These are phyloP conservation scores for Gaultheria prostrata DNA, from an alignment of 148 eudicot species.

Conservation along the genomic window DNA sequence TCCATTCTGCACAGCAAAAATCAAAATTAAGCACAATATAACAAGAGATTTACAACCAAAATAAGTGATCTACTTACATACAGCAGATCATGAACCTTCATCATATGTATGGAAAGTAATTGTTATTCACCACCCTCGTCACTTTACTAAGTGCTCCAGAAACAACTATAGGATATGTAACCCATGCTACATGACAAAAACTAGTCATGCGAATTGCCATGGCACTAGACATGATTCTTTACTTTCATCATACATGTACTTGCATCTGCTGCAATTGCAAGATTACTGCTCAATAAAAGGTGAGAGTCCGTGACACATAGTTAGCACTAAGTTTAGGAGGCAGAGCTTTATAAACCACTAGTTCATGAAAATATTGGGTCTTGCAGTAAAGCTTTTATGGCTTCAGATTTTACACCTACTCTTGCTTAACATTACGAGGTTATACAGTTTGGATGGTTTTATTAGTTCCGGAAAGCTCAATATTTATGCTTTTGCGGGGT, in stretches of 20 bases:
- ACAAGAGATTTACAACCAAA: neutral
- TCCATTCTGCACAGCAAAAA: conserved; percentile 48
- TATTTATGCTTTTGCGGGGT: neutral
- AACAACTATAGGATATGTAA: neutral
- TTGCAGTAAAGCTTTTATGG: neutral
- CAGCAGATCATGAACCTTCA: neutral
- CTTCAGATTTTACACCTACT: neutral
- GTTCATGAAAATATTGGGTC: neutral
- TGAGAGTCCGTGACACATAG: neutral
- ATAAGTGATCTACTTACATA: neutral
- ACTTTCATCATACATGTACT: neutral
- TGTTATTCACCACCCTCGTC: neutral
- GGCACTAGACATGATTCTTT: neutral
- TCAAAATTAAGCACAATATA: conserved; percentile 6
- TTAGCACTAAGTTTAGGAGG: neutral
- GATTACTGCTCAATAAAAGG: neutral
- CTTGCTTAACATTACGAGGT: neutral
- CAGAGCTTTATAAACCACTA: neutral
- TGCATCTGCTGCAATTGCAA: neutral
- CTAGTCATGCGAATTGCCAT: neutral
- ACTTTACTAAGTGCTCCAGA: conserved; percentile 5
- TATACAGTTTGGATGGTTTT: neutral
- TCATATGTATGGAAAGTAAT: neutral
- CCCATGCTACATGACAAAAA: neutral
- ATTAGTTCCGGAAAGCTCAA: neutral